Base-by-base conservation (phyloP, 805 yeast genomes). In the Wickerhamomyces chambardii region DNA sequence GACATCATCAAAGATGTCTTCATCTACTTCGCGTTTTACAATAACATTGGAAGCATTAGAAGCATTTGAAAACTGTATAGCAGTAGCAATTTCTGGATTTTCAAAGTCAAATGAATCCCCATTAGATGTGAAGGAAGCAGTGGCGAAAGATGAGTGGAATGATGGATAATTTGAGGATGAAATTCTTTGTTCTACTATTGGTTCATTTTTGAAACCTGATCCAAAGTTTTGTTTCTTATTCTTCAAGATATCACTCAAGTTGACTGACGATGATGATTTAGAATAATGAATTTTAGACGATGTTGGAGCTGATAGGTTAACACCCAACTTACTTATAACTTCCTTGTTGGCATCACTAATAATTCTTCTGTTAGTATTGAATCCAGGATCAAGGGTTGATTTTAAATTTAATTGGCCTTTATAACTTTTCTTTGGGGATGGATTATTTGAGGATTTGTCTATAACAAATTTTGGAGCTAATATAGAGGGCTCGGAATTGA, bases 101-200 rank as follows among this genome's bases (percentile, higher is more conserved):
- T 50, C 56, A 34, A 48, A 47, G 31, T 52, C 54, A 35, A 50
- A 51, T 9, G 56, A 47, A 7, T 35, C 26, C 14, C 47, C 51
- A 17, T 46, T 42, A 5, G 27, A 15, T 36, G 35, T 2, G 39
- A 37, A 10, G 29, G 32, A 28, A 35, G 37, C 27, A 12, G 7
- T 11, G 12, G n/a, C 27, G 12, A 24, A 24, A 11, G 27, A 24
- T 24, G 27, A 24, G 12, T 4, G 27, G 27, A 36, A 38, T 4
- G 51, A 45, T 4, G 40, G 40, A 30, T 48, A 51, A n/a, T 47
- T 49, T 4, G 56, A 51, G 1, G 53, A 48, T 2, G 51, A 28
- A 7, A 47, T 36, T 38, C 48, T 36, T 30, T 30, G 42, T 9
- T 41, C 40, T n/a, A 27, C 15, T n/a, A 33, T 25, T 15, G 36